Evolutionary conservation across 2,329 filamentous ascomycete species (phyloP), one percentile per base, ranked within the genome.

Genomic region (Trichoderma asperellum): DNA sequence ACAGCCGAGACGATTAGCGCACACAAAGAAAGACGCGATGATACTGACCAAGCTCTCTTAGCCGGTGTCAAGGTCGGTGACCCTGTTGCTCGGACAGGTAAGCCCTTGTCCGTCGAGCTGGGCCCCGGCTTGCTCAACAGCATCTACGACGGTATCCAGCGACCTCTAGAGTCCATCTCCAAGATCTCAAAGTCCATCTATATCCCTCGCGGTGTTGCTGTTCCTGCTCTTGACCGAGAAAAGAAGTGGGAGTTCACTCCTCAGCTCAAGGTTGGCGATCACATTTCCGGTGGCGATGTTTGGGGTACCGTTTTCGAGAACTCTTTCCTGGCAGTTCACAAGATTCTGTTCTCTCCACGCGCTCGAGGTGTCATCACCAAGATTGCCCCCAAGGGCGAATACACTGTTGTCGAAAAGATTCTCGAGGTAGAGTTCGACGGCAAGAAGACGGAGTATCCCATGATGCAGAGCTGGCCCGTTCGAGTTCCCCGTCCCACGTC

Each of bases 391-490:
- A 94, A 96, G 83, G 96, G 96, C 76, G 91, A 90, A 81, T 99
- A 97, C 83, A 97, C 93, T 4, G 94, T 99, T 40, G 92, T 91
- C 68, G 92, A 97, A 79, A 96, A 97, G 82, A 91, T 99, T 72
- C 85, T 99, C 77, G 95, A 97, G 82, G 87, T 98, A 72, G 96
- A 99, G 81, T 99, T 99, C 80, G 93, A 99, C 78, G 96, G 96
- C 78, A 93, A 94, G 84, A 97, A 95, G 87, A 92, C 91, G 69
- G 92, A 95, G 81, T 95, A 93, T 81, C 91, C 91, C 79, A 98
- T 99, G 96, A 97, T 98, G 94, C 96, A 99, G 83, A 89, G 90
- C 74, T 99, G 96, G 96, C 96, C 96, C 70, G 96, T 98, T 77
- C 94, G 96, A 86, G 96, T 96, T 63, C 94, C 96, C 69, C 91